Conservation (phyloP, 495 filamentous ascomycete genomes). For the Hyaloscypha variabilis region DNA sequence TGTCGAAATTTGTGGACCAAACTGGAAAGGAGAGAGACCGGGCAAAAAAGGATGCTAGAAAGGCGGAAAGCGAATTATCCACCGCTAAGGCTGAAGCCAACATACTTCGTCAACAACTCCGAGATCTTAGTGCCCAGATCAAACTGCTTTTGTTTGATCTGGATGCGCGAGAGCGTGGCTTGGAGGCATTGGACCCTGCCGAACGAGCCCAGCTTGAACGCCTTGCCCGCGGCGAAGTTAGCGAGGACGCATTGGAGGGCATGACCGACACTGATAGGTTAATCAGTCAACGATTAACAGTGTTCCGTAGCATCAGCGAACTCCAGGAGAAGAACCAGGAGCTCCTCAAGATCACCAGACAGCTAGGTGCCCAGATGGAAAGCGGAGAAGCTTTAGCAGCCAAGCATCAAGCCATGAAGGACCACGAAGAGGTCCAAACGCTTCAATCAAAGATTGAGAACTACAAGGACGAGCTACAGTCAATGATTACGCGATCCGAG, state of each 20-base stretch:
- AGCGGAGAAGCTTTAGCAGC: constrained; percentile 78
- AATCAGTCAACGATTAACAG: constrained; percentile 80
- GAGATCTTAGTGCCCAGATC: constrained; percentile 86
- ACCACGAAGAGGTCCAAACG: constrained; percentile 72
- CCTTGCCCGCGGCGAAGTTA: constrained; percentile 66
- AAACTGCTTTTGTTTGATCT: constrained; percentile 86
- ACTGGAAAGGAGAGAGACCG: constrained; percentile 60
- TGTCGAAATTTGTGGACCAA: constrained; percentile 69
- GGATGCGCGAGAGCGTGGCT: constrained; percentile 75
- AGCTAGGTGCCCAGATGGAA: constrained; percentile 88
- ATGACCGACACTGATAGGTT: constrained; percentile 79
- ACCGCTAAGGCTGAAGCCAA: constrained; percentile 73
- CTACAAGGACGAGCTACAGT: constrained; percentile 71
- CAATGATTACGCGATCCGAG: constrained; percentile 77
- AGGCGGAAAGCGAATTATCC: constrained; percentile 71
- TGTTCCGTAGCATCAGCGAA: constrained; percentile 81
- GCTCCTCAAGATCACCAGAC: constrained; percentile 76
- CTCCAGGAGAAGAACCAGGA: constrained; percentile 89
- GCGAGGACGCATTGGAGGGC: constrained; percentile 65
- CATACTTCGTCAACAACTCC: constrained; percentile 82
- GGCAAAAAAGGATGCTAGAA: constrained; percentile 64
- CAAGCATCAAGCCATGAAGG: constrained; percentile 67
- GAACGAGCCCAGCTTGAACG: constrained; percentile 69
- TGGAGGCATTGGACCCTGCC: constrained; percentile 68
- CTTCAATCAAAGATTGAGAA: constrained; percentile 64